Evolutionary conservation across 495 filamentous ascomycete species (phyloP).

Genomic region (Talaromyces nanjingensis): DNA sequence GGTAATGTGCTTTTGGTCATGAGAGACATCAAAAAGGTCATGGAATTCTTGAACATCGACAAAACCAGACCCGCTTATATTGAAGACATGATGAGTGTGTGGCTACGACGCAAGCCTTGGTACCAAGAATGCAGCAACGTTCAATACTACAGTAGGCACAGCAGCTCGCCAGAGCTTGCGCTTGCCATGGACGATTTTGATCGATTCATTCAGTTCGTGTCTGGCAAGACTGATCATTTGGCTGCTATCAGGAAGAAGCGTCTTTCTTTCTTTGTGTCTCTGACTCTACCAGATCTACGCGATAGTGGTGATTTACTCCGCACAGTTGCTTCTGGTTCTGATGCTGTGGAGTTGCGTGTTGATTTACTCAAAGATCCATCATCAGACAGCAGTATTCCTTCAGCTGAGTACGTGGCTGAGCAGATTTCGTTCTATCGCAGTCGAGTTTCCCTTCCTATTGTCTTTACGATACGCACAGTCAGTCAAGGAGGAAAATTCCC

Average conservation of each 20-base stretch:
- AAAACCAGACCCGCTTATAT: constrained; percentile 89
- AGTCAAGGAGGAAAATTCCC: constrained; percentile 87
- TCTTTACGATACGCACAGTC: constrained; percentile 86
- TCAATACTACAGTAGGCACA: constrained; percentile 78
- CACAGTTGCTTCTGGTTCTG: constrained; percentile 73
- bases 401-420: constrained; percentile 66
- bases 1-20: constrained; percentile 88
- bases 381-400: constrained; percentile 49
- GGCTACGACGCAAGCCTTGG: constrained; percentile 85
- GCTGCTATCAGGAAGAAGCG: constrained; percentile 59
- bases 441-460: constrained; percentile 70
- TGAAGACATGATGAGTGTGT: constrained; percentile 90
- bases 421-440: constrained; percentile 78
- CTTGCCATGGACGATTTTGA: constrained; percentile 70
- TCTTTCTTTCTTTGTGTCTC: constrained; percentile 85
- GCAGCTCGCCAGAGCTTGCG: constrained; percentile 40
- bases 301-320: constrained; percentile 55
- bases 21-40: constrained; percentile 78
- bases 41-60: constrained; percentile 84
- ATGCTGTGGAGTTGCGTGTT: constrained; percentile 91
- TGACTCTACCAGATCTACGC: constrained; percentile 72
- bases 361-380: constrained; percentile 78
- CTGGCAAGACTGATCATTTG: constrained; percentile 60
- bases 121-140: constrained; percentile 92
- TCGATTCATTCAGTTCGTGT: constrained; percentile 68